Base-by-base conservation (phyloP, 2,329 filamentous ascomycete species). In the Calonectria fujianensis region DNA sequence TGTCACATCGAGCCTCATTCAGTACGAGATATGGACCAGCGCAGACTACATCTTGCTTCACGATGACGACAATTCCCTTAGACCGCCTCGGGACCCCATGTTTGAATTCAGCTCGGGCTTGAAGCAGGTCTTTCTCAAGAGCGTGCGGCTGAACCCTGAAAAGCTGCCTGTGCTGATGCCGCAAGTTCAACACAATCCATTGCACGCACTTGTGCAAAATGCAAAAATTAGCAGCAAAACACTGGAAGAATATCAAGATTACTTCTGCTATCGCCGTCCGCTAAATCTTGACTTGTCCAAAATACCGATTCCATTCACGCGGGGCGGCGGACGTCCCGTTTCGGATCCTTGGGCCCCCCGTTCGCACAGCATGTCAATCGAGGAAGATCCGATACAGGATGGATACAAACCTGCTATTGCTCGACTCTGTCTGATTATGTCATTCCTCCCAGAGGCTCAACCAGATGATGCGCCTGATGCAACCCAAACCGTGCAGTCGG, bases 41-140 rank as follows among this genome's bases (percentile, higher is more conserved):
- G 48, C 65, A 24, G 65, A 68, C 48, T 68, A 29, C 20, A 31
- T 29, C n/a, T 14, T 35, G 9, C 14, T 37, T 7, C 31, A 20
- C 13, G 31, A 39, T 31, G 35, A 39, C 14, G 24, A 29, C 9
- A 6, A 13, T 2, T 52, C 50, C 2, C 14, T 31, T 2, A 16
- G 3, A 10, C 65, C 50, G 4, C 48, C 65, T 6, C 31, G n/a
- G 6, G 65, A 68, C 8, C 32, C n/a, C 16, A 52, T 68, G 32
- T 68, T 68, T 31, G 32, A 32, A 54, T 51, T 68, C 18, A 54
- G 48, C 11, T 51, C 48, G 5, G 65, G 48, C 13, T 31, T 51
- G 54, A 64, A 57, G 37, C 35, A 69, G 29, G 52, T 61, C 18
- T 69, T 69, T 61, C 37, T 61, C 18, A 65, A 65, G 8, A 68